Evolutionary conservation across 1,284 basidiomycete genomes (phyloP), one percentile per base, ranked within the genome.

Genomic region (Malassezia sympodialis): DNA sequence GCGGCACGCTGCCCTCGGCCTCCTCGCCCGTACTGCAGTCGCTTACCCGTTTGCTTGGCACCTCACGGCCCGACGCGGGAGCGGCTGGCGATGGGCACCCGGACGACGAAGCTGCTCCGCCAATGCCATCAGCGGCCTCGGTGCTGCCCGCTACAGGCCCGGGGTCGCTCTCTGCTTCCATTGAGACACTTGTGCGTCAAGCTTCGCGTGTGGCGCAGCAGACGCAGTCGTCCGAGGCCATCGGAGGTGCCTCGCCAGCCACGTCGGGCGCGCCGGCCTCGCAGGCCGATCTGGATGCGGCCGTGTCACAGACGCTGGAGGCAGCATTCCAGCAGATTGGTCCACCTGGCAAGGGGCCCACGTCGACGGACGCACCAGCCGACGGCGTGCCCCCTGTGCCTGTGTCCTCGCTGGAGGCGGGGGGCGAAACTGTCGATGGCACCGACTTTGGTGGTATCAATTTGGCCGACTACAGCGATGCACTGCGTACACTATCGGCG

Each of bases 301-400:
- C 66, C 0, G 66, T 67, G 14, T 63, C 63, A 17, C 53, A 67
- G 34, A 67, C 66, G 19, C 51, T 67, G n/a, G 63, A 64, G 24
- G 66, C 66, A 0, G 66, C 66, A 1, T 56, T 67, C 47, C 61
- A 67, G 49, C 61, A 67, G 52, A 63, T 67, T 43, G 62, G 57
- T 3, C 55, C 56, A 11, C 3, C 37, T 15, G 37, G 37, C 37
- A 21, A 39, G 15, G 37, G n/a, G 12, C 32, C 19, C 49, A 37
- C 53, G 54, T 39, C 3, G 14, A n/a, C 32, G 14, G 24, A 26
- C 26, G 32, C 47, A 47, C 27, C 11, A 23, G 40, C 17, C 7
- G 40, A 5, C 8, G 50, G 32, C 4, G 32, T 15, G 8, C 7
- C 7, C 28, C n/a, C 32, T 34, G 41, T 14, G 39, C 24, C 12